Percentiles rank a stretch among this genome's conserved stretches.
Conservation (phyloP, 106 monocot species). For the Triglochin maritima region DNA sequence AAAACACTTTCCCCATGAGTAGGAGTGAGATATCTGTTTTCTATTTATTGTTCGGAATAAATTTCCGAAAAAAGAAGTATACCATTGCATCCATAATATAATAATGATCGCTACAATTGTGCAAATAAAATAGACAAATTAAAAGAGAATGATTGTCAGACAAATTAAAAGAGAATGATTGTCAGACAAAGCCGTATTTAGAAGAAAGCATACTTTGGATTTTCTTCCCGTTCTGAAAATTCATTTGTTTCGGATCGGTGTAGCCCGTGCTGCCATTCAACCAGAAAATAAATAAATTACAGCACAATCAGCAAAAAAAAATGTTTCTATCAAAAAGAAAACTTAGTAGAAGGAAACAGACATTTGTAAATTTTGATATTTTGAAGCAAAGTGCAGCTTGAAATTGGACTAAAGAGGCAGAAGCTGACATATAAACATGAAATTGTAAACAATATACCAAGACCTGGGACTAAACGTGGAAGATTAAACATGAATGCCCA, state of each 20-base stretch:
- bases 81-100: no score
- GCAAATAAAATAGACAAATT: neutral
- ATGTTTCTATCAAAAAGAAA: neutral
- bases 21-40: neutral
- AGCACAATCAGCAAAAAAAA: neutral
- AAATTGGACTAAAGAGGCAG: neutral
- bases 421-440: neutral
- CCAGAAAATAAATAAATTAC: constrained; percentile 5
- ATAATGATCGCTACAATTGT: neutral
- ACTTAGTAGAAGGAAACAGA: neutral
- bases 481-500: neutral
- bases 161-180: neutral
- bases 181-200: neutral
- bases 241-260: constrained; percentile 43
- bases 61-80: neutral
- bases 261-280: constrained; percentile 55
- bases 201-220: constrained; percentile 55
- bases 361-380: neutral
- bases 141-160: neutral
- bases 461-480: neutral
- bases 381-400: no score
- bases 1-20: neutral
- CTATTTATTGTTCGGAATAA: no score
- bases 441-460: neutral
- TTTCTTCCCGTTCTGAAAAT: constrained; percentile 42